These are phyloP conservation scores for Zasmidium citrigriseum DNA, from an alignment of 2,329 filamentous ascomycete species.

Conservation along the genomic window DNA sequence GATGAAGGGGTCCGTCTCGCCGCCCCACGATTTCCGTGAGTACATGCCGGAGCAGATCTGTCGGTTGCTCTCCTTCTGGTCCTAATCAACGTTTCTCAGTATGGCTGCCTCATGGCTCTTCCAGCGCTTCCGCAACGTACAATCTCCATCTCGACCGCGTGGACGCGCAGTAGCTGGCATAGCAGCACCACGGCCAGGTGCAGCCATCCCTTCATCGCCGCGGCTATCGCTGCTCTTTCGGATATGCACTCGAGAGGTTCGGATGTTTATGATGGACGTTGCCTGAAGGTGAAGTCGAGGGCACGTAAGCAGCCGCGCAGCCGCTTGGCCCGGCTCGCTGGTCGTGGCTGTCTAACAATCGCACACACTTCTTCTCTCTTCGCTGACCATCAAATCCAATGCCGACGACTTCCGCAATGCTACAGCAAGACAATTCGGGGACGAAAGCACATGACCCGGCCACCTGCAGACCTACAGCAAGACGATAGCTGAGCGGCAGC, in stretches of 20 bases:
- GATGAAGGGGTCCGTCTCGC: constrained; percentile 85
- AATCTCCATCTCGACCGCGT: constrained; percentile 34
- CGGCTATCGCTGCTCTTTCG: constrained; percentile 4
- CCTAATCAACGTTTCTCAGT: constrained; percentile 51
- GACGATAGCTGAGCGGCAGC: background rate
- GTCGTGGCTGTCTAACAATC: too few relatives aligned
- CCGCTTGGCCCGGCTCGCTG: too few relatives aligned
- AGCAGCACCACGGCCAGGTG: constrained; percentile 30
- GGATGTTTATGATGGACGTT: background rate
- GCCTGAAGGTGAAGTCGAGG: background rate
- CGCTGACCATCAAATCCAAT: background rate
- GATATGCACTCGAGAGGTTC: background rate
- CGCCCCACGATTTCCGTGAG: constrained; percentile 84
- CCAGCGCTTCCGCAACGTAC: constrained; percentile 23
- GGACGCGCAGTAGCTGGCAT: constrained; percentile 27
- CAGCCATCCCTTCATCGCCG: constrained; percentile 33
- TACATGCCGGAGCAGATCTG: constrained; percentile 95
- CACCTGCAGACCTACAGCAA: background rate
- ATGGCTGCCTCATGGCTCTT: background rate
- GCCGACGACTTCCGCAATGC: background rate
- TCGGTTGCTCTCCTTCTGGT: constrained; percentile 72
- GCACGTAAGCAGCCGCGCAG: too few relatives aligned
- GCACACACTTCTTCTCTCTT: background rate
- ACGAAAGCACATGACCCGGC: constrained; percentile 3
- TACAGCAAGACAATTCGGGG: background rate